phyloP scores from a whole-genome alignment of 1,139 yeast species.

The Candida sp. region DNA sequence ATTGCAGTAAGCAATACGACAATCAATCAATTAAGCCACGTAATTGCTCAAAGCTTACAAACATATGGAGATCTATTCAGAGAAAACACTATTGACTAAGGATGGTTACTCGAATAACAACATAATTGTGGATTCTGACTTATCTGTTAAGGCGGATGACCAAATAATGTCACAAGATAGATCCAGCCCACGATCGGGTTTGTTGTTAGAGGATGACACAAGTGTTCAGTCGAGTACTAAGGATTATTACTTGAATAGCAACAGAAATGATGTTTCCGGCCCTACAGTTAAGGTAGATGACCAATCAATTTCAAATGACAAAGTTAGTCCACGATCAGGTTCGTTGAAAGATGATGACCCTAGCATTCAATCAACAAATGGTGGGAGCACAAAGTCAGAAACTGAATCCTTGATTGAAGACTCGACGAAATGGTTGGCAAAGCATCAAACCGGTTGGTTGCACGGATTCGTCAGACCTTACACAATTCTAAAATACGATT shows the following conservation, averaged over 20 bases:
- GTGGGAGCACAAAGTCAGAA: background rate
- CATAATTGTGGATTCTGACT: background rate
- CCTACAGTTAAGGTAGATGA: background rate
- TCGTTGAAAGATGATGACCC: background rate
- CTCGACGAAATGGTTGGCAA: slow-evolving; percentile 1
- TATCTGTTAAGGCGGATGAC: background rate
- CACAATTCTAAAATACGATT: slow-evolving; percentile 22
- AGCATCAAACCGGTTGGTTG: slow-evolving; percentile 19
- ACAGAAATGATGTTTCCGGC: background rate
- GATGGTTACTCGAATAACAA: background rate
- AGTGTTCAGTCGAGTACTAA: background rate
- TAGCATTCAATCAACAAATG: background rate
- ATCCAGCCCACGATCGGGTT: background rate
- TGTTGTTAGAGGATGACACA: background rate
- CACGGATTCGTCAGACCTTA: slow-evolving; percentile 28
- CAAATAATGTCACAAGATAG: background rate
- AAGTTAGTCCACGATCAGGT: background rate
- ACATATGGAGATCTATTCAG: background rate
- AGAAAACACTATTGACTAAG: background rate
- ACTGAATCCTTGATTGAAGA: background rate
- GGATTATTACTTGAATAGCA: background rate
- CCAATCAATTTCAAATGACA: background rate
- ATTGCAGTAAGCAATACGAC: background rate
- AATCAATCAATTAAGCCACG: background rate
- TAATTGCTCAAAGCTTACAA: background rate